Conservation (phyloP, 225 moss, liverwort and hornwort genomes). For the Polytrichum formosum region DNA sequence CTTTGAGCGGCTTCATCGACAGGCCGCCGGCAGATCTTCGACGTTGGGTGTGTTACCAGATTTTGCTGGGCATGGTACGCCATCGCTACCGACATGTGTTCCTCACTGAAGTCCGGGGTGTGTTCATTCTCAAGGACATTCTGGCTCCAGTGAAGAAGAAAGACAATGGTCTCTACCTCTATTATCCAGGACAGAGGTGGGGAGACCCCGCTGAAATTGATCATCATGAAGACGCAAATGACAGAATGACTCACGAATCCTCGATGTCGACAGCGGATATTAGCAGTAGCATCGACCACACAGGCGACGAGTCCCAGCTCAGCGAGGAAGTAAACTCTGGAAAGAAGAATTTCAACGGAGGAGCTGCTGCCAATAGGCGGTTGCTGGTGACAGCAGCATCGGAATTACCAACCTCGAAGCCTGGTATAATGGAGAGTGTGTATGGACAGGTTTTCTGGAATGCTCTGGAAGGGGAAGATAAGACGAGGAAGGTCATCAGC, state of each 20-base stretch:
- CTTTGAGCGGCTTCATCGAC: conserved; percentile 31
- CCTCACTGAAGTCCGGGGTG: conserved; percentile 35
- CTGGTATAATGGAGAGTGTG: conserved; percentile 19
- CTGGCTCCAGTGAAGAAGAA: conserved; percentile 27
- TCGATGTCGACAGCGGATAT: not conserved
- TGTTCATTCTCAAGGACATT: conserved; percentile 27
- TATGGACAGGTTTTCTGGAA: conserved; percentile 40
- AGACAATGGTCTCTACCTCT: conserved; percentile 37
- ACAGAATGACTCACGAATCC: not conserved
- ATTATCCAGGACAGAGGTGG: conserved; percentile 21
- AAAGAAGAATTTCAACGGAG: not conserved
- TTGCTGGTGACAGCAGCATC: not conserved
- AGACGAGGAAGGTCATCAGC: conserved; percentile 26
- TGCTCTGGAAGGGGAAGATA: conserved; percentile 27
- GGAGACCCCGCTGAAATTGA: not conserved
- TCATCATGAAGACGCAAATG: not conserved
- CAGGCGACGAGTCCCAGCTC: not conserved
- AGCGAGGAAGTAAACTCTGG: not conserved
- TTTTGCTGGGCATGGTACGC: conserved; percentile 47
- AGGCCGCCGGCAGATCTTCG: conserved; percentile 25
- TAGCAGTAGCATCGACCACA: not conserved
- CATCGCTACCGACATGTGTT: conserved; percentile 36
- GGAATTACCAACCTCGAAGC: not conserved
- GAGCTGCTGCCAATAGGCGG: not conserved
- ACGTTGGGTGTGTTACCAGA: conserved; percentile 51